Base-by-base conservation (phyloP, 2,329 filamentous ascomycete genomes). In the Juglanconis juglandina region DNA sequence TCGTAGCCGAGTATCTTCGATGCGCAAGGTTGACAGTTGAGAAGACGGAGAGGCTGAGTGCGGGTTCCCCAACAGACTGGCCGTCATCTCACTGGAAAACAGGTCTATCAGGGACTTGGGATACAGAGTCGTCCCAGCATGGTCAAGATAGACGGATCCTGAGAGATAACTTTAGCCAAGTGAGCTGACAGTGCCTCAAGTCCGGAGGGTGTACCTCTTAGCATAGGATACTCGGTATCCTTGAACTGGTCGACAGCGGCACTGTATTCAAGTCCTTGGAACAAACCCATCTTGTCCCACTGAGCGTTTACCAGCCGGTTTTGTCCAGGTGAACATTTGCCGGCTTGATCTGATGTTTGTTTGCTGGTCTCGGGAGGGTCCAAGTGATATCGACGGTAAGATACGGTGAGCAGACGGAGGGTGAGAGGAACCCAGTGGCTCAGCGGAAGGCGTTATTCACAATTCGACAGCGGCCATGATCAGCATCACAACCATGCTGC, bases 101-200 rank as follows among this genome's bases (percentile, higher is more conserved):
- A 77, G 80, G 65, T 94, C 89, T 73, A 98, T 87, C 32, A 95
- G 76, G 35, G 90, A 92, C 72, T 89, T 94, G 47, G 92, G 80
- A 70, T 90, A 91, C 1, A 90, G 79, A 0, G 93, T 94, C n/a
- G 91, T 91, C n/a, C 92, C 94, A 0, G 92, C 92, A 88, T 98
- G 93, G 68, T 98, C 94, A 59, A 98, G 87, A 72, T 97, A 98
- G 51, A 87, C 81, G 9, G 85, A 86, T 56, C 83, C 91, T 94
- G 58, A n/a, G 8, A 34, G 13, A 30, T 42, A 39, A 62, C 51
- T 64, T 63, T 64, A 52, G 65, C 56, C 47, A 17, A 51, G 33
- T 39, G 51, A 41, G 9, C 67, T 57, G 68, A 58, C n/a, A 55
- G 7, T 24, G 30, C 34, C 14, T 46, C 6, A 11, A 17, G 37